Percentiles rank a stretch among this genome's conserved stretches.
phyloP scores from a whole-genome alignment of 1,284 basidiomycete genomes.

The Boletus albobrunnescens region DNA sequence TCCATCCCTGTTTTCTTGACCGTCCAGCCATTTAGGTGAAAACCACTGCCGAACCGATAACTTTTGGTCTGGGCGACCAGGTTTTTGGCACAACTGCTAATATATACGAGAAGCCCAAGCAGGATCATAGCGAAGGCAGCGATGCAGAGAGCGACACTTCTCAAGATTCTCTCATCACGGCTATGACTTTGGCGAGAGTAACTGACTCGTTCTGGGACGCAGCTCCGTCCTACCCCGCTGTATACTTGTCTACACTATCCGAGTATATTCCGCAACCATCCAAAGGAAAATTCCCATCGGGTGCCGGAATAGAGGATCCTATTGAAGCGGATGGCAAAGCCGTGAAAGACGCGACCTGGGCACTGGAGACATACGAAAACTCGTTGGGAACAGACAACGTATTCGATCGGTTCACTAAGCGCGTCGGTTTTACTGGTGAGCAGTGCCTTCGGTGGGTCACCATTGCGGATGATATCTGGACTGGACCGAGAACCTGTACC shows the following conservation, averaged over 20 bases:
- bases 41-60: constrained; percentile 25
- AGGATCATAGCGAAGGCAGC: constrained; percentile 24
- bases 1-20: not conserved
- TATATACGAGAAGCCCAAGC: constrained; percentile 10
- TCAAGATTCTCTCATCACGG: constrained; percentile 51
- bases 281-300: constrained; percentile 45
- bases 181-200: constrained; percentile 52
- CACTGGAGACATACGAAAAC: constrained; percentile 72
- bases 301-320: constrained; percentile 39
- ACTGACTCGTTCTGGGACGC: constrained; percentile 60
- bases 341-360: constrained; percentile 51
- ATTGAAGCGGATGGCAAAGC: constrained; percentile 38
- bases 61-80: constrained; percentile 57
- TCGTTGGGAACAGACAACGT: constrained; percentile 70
- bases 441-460: constrained; percentile 71
- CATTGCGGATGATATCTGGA: constrained; percentile 4
- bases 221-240: constrained; percentile 59
- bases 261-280: constrained; percentile 63
- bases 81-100: constrained; percentile 48
- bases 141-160: constrained; percentile 32
- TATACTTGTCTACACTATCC: constrained; percentile 67
- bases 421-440: constrained; percentile 61
- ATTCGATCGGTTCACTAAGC: constrained; percentile 74
- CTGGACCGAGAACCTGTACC: not conserved
- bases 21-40: constrained; percentile 17